Percentiles rank a stretch among this genome's conserved stretches.
phyloP scores from a whole-genome alignment of 495 filamentous ascomycete species.

The Daldinia grandis region DNA sequence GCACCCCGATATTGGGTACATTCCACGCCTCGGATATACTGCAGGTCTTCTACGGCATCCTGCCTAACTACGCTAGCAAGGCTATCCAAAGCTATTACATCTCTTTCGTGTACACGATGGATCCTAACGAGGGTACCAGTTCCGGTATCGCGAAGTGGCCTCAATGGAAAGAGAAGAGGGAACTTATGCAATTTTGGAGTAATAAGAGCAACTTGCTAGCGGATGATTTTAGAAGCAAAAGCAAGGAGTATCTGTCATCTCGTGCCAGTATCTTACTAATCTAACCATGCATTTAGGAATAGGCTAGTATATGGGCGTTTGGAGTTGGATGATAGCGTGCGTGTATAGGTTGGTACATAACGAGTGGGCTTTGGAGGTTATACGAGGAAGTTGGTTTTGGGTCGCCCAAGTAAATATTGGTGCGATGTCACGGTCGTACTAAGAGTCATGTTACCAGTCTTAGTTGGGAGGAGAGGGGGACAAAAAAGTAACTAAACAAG shows the following conservation, averaged over 20 bases:
- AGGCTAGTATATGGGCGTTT: neutral
- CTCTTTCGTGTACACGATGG: constrained; percentile 69
- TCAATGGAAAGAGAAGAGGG: constrained; percentile 60
- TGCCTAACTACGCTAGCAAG: constrained; percentile 67
- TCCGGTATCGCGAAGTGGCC: constrained; percentile 64
- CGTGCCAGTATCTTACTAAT: constrained; percentile 61
- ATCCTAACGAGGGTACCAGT: constrained; percentile 65
- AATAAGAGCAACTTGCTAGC: constrained; percentile 54
- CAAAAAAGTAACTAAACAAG: neutral
- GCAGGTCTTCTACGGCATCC: constrained; percentile 69
- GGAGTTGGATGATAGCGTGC: constrained; percentile 1
- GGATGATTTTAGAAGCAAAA: constrained; percentile 67
- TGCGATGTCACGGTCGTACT: neutral
- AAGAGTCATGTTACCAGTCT: neutral
- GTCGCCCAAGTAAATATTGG: neutral
- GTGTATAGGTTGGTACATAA: neutral
- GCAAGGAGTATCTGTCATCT: constrained; percentile 56
- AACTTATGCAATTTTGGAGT: constrained; percentile 67
- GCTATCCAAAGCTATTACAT: constrained; percentile 70
- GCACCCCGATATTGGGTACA: constrained; percentile 74
- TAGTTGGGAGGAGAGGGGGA: neutral
- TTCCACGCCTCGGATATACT: constrained; percentile 74
- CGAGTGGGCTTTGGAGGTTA: neutral
- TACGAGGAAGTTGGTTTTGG: neutral
- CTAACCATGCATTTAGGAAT: constrained; percentile 45